phyloP scores from a whole-genome alignment of 164 flowering plant genomes.

The Berberis vulgaris region DNA sequence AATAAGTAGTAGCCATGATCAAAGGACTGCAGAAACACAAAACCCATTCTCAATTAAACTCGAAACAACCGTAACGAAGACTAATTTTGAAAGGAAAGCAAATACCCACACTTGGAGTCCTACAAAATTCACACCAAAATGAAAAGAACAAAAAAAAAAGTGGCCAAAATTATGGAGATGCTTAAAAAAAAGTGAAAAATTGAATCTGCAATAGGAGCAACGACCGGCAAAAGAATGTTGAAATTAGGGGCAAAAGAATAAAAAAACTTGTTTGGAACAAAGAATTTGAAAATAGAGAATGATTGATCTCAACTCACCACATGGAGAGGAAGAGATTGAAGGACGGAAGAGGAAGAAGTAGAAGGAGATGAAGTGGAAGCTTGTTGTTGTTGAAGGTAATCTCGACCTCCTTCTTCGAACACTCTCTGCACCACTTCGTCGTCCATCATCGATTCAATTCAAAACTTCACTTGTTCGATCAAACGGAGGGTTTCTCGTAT shows the following conservation, averaged over 20 bases:
- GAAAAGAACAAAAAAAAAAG: too few relatives aligned
- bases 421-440: constrained; percentile 85
- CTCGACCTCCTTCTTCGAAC: constrained; percentile 88
- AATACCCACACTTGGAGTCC: too few relatives aligned
- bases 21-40: constrained; percentile 57
- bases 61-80: too few relatives aligned
- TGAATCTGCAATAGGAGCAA: too few relatives aligned
- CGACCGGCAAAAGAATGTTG: neutral
- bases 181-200: too few relatives aligned
- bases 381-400: constrained; percentile 45
- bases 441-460: constrained; percentile 38
- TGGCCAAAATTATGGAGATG: too few relatives aligned
- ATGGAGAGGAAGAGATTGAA: constrained; percentile 95
- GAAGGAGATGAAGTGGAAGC: constrained; percentile 38
- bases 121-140: too few relatives aligned
- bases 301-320: constrained; percentile 35
- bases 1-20: constrained; percentile 88
- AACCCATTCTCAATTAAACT: neutral
- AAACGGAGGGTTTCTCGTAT: too few relatives aligned
- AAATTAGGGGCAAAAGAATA: neutral
- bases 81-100: too few relatives aligned
- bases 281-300: neutral
- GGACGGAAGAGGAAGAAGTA: constrained; percentile 55
- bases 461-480: neutral
- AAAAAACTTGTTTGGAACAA: neutral